A percentile compares a stretch with the other conserved stretches of the same genome.
Evolutionary conservation across 2,329 filamentous ascomycete species (phyloP).

Genomic region (Exophiala oligosperma): DNA sequence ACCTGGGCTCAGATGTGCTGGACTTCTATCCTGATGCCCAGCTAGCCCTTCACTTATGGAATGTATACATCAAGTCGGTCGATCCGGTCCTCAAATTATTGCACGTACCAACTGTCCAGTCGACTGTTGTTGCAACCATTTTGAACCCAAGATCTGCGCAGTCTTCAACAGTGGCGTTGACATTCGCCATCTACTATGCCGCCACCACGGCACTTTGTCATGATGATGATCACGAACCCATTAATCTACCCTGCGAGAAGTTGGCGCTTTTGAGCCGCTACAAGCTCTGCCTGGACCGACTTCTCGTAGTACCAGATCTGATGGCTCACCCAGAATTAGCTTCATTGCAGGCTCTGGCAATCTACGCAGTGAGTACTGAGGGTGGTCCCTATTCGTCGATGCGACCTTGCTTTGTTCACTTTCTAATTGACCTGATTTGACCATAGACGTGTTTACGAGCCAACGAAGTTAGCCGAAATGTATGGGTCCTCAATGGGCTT

Average conservation of each 20-base stretch:
- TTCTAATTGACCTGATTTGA: constrained; percentile 38
- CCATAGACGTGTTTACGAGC: constrained; percentile 58
- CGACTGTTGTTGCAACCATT: constrained; percentile 28
- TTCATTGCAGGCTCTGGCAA: constrained; percentile 58
- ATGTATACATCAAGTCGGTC: constrained; percentile 30
- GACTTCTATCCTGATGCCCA: constrained; percentile 10
- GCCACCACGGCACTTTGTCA: constrained; percentile 33
- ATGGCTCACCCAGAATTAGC: constrained; percentile 47
- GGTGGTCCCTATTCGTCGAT: not conserved
- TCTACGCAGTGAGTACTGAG: constrained; percentile 45
- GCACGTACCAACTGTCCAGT: constrained; percentile 26
- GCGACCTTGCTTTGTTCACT: not conserved
- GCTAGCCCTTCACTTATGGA: constrained; percentile 25
- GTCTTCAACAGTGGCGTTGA: constrained; percentile 31
- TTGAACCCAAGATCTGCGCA: constrained; percentile 26
- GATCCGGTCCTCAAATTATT: constrained; percentile 31
- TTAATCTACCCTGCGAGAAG: constrained; percentile 25
- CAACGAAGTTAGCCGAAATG: constrained; percentile 45
- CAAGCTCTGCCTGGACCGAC: constrained; percentile 21
- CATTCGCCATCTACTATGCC: constrained; percentile 36
- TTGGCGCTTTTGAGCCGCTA: constrained; percentile 25
- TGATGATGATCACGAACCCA: constrained; percentile 24
- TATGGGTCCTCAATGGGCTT: constrained; percentile 62
- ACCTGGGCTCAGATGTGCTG: constrained; percentile 1
- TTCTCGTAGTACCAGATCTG: constrained; percentile 22